These are phyloP conservation scores for Oehlia diaphana DNA, from an alignment of 192 early-diverging fungal genomes.

Conservation along the genomic window DNA sequence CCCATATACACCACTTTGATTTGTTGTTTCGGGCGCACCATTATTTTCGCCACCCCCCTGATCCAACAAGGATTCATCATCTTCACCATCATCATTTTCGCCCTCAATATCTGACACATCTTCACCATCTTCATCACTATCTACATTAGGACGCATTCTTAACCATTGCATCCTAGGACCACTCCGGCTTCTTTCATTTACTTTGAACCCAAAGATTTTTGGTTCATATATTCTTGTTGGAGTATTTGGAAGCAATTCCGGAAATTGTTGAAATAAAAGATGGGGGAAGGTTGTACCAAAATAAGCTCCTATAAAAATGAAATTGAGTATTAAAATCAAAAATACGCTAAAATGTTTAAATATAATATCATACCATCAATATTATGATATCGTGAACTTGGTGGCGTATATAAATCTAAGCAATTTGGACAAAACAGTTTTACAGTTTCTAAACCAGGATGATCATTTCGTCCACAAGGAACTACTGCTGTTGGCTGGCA, in stretches of 20 bases:
- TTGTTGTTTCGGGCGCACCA: constrained; percentile 11
- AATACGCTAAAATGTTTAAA: neutral
- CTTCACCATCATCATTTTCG: constrained; percentile 15
- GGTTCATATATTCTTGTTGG: constrained; percentile 69
- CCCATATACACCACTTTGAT: neutral
- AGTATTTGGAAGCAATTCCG: constrained; percentile 65
- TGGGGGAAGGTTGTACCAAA: constrained; percentile 97
- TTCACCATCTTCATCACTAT: constrained; percentile 8
- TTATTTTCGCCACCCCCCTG: constrained; percentile 27
- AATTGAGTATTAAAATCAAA: neutral
- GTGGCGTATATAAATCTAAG: constrained; percentile 75
- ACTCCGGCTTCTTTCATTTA: constrained; percentile 69
- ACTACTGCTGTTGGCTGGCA: constrained; percentile 63
- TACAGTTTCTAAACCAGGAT: constrained; percentile 66
- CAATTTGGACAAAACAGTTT: constrained; percentile 81
- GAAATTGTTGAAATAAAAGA: constrained; percentile 86
- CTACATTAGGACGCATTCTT: constrained; percentile 45
- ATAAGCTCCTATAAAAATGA: constrained; percentile 71
- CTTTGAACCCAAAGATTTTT: constrained; percentile 90
- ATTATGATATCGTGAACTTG: constrained; percentile 64
- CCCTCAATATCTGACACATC: constrained; percentile 9
- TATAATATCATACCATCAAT: constrained; percentile 58
- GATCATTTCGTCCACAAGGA: constrained; percentile 73
- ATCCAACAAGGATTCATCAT: constrained; percentile 8
- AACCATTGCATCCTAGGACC: constrained; percentile 95